phyloP scores from a whole-genome alignment of 2,329 filamentous ascomycete species.

The Cordyceps fumosorosea region DNA sequence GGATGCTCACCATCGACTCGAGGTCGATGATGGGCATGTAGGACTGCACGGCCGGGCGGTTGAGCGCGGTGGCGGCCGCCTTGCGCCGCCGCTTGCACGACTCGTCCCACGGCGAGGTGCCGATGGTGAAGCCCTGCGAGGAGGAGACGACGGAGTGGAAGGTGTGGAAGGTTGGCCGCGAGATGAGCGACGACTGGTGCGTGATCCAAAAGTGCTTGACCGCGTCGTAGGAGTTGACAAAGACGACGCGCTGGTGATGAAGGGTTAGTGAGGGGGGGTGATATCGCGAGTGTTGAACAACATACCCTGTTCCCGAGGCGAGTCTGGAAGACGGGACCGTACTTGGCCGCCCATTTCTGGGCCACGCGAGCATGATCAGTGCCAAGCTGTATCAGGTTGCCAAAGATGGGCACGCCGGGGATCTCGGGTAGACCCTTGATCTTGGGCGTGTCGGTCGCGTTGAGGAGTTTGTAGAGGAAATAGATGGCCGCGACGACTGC shows the following conservation, averaged over 20 bases:
- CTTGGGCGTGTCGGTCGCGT: constrained; percentile 48
- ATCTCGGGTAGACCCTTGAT: constrained; percentile 57
- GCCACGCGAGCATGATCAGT: constrained; percentile 49
- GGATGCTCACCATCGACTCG: constrained; percentile 65
- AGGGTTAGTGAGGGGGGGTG: not conserved
- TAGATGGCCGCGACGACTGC: constrained; percentile 16
- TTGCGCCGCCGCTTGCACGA: constrained; percentile 72
- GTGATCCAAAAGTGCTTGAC: constrained; percentile 72
- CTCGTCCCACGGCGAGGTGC: constrained; percentile 78
- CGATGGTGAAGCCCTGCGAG: constrained; percentile 75
- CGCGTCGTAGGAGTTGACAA: constrained; percentile 71
- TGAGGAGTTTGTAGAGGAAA: constrained; percentile 27
- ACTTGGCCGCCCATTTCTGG: constrained; percentile 51
- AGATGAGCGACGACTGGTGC: constrained; percentile 71
- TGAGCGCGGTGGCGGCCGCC: constrained; percentile 71
- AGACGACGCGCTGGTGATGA: constrained; percentile 53
- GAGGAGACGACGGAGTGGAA: constrained; percentile 74
- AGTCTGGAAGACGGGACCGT: constrained; percentile 59
- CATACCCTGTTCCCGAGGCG: constrained; percentile 60
- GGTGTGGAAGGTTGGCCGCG: constrained; percentile 70
- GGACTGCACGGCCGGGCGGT: constrained; percentile 66
- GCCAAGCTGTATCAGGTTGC: constrained; percentile 56
- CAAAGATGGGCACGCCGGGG: constrained; percentile 55
- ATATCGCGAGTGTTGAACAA: not conserved
- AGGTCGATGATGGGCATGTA: constrained; percentile 81